Evolutionary conservation across 1,284 basidiomycete species (phyloP), one percentile per base, ranked within the genome.

Genomic region (Leccinum laetum): DNA sequence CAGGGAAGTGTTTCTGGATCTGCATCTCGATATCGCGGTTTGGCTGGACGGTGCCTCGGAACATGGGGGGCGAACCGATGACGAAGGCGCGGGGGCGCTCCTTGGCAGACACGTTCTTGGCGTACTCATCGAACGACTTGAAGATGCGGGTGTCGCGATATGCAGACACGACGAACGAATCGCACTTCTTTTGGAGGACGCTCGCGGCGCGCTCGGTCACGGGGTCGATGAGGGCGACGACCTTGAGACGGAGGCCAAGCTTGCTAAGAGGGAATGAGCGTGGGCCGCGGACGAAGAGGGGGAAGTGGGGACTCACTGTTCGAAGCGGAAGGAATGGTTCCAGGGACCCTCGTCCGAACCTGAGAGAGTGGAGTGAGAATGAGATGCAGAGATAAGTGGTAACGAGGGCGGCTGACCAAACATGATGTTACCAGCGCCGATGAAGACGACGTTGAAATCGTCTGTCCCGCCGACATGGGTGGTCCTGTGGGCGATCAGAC

Each of bases 241-340:
- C 95, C 79, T 98, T 98, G 79, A 99, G 91, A 72, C 97, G 94
- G 24, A 91, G 93, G 58, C 97, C 97, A 67, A 99, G 92, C 83
- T 99, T 98, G 82, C 92, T 96, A 78, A 9, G 63, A 69, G 64
- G 65, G 61, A 64, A 67, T 67, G 68, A 69, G 64, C 18, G 58
- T 58, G 39, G 21, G 52, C 32, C n/a, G 52, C 39, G 29, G 55
- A 41, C 21, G 57, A 65, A 55, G 16, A 29, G 35, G 24, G 14
- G 24, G 62, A 24, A 46, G 60, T 61, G 60, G 46, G 26, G 21
- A 73, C 87, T 73, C 73, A 92, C 92, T 94, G 91, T 83, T 96
- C 95, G 71, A 97, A 88, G 75, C 95, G 93, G 88, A 96, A 95
- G 60, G 94, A 96, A 79, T 97, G 95, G 79, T 96, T 96, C 92